These are phyloP conservation scores for Pseudoneurospora amorphoporcata DNA, from an alignment of 495 filamentous ascomycete species.

Conservation along the genomic window DNA sequence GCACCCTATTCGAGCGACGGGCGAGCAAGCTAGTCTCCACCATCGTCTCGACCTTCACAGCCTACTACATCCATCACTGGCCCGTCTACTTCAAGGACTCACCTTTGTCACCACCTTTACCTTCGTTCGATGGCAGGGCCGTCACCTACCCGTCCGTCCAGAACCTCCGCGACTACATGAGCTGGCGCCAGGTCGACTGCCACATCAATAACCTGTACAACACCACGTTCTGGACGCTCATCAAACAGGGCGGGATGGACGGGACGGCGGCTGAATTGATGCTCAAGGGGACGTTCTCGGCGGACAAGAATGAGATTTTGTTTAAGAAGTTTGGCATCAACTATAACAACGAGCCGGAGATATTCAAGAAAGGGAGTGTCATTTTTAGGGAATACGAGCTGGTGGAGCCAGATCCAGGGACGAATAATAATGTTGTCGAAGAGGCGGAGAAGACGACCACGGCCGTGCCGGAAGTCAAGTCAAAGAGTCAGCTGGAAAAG, in stretches of 20 bases:
- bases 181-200: constrained; percentile 94
- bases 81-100: constrained; percentile 56
- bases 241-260: constrained; percentile 64
- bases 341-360: constrained; percentile 91
- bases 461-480: constrained; percentile 38
- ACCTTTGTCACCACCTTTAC: constrained; percentile 62
- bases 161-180: constrained; percentile 88
- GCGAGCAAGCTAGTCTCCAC: constrained; percentile 83
- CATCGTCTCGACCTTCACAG: constrained; percentile 86
- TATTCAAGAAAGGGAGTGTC: constrained; percentile 88
- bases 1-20: constrained; percentile 75
- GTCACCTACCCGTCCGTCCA: constrained; percentile 71
- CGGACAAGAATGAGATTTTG: constrained; percentile 92
- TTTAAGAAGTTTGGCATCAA: constrained; percentile 86
- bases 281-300: constrained; percentile 67
- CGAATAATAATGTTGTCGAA: constrained; percentile 19
- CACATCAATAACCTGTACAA: constrained; percentile 99
- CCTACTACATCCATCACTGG: constrained; percentile 81
- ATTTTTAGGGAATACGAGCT: constrained; percentile 65
- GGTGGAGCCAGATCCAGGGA: constrained; percentile 34
- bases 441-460: constrained; percentile 22
- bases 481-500: constrained; percentile 69
- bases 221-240: constrained; percentile 88
- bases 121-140: constrained; percentile 85
- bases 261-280: constrained; percentile 67